Conservation (phyloP, 805 yeast genomes). For the Hemisphaericaspora nanyangensis region DNA sequence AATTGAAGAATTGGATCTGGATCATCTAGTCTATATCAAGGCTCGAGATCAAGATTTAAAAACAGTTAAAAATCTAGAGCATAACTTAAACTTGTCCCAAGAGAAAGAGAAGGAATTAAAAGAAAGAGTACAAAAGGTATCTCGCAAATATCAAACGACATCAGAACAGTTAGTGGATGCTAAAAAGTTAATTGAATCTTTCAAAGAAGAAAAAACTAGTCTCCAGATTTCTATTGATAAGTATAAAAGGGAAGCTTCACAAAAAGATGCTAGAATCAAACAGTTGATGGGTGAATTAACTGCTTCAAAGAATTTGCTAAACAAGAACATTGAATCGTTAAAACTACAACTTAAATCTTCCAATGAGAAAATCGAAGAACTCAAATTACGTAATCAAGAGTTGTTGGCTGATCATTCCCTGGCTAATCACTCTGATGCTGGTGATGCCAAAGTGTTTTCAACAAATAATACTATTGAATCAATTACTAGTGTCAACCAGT, state of each 20-base stretch:
- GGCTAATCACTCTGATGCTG: too few species aligned
- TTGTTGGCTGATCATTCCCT: not conserved
- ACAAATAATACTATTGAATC: too few species aligned
- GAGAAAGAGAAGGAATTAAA: not conserved
- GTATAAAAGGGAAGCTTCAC: not conserved
- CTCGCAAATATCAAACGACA: not conserved
- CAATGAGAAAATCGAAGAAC: not conserved
- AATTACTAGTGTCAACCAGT: too few species aligned
- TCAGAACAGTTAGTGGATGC: not conserved
- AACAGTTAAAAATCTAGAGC: not conserved
- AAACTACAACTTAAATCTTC: not conserved
- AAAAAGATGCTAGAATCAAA: not conserved
- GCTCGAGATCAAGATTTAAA: not conserved
- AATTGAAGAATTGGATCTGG: not conserved
- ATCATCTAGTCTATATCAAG: not conserved
- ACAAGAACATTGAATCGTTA: not conserved
- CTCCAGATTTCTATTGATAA: not conserved
- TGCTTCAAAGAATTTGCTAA: not conserved
- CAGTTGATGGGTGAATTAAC: not conserved
- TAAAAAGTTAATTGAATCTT: not conserved
- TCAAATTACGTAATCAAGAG: not conserved
- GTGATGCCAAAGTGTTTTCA: too few species aligned
- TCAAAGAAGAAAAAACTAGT: too few species aligned
- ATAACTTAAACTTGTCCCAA: too few species aligned
- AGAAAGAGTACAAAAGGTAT: not conserved